phyloP scores from a whole-genome alignment of 306 rosid species.

The Calophaca sinica region DNA sequence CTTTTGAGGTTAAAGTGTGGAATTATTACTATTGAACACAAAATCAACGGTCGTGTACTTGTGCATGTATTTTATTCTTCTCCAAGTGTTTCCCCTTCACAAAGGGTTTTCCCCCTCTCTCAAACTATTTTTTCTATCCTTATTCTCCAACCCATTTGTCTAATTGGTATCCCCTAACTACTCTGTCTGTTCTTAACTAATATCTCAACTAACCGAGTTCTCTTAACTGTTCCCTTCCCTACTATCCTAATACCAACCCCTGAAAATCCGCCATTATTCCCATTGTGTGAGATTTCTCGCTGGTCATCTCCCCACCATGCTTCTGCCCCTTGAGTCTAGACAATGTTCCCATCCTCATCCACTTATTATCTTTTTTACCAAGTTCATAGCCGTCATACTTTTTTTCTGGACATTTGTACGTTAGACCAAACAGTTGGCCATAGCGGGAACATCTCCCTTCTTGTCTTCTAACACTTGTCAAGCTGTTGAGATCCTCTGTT shows the following conservation, averaged over 20 bases:
- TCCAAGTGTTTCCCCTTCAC: too few species aligned
- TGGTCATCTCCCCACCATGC: slow-evolving; percentile 10
- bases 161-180: too few species aligned
- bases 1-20: slow-evolving; percentile 6
- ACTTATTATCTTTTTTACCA: neutral
- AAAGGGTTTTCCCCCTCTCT: too few species aligned
- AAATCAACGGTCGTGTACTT: neutral
- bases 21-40: neutral
- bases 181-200: too few species aligned
- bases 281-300: neutral
- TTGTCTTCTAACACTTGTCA: neutral
- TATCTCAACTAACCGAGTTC: neutral
- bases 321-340: neutral
- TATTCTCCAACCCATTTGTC: too few species aligned
- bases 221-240: slow-evolving; percentile 4
- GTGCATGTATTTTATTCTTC: neutral
- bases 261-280: neutral
- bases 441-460: neutral
- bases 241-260: neutral
- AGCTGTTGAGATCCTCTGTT: too few species aligned
- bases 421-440: neutral
- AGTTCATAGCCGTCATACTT: neutral
- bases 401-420: neutral
- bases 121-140: too few species aligned
- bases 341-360: neutral